A percentile compares a stretch with the other conserved stretches of the same genome.
phyloP scores from a whole-genome alignment of 345 rosid species.

The Erodium maritimum region DNA sequence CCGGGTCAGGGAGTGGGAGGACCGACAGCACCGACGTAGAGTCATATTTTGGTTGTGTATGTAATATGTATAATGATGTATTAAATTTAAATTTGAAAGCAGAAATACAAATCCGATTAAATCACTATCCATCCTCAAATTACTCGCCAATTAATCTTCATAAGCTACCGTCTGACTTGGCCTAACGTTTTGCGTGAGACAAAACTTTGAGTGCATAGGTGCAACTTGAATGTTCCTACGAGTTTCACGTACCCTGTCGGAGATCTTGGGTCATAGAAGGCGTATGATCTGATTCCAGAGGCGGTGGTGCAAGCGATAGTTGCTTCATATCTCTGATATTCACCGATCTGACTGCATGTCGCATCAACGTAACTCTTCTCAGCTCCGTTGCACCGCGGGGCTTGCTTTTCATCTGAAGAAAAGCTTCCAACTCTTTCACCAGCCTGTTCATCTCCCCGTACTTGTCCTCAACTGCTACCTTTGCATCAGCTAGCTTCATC shows the following conservation, averaged over 20 bases:
- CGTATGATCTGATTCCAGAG: slow-evolving; percentile 21
- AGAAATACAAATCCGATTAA: too few species aligned
- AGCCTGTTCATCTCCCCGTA: slow-evolving; percentile 30
- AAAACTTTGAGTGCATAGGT: too few species aligned
- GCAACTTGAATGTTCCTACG: too few species aligned
- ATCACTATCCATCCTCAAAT: too few species aligned
- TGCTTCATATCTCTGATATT: slow-evolving; percentile 20
- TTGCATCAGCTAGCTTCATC: slow-evolving; percentile 26
- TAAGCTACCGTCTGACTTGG: too few species aligned
- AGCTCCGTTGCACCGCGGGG: slow-evolving; percentile 15
- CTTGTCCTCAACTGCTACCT: slow-evolving; percentile 31
- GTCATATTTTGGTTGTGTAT: too few species aligned
- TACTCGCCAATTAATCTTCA: too few species aligned
- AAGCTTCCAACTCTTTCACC: slow-evolving; percentile 25
- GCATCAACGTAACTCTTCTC: slow-evolving; percentile 24
- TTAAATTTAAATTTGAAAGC: too few species aligned
- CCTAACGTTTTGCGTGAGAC: too few species aligned
- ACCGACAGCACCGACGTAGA: too few species aligned
- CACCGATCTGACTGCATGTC: slow-evolving; percentile 20
- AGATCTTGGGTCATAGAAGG: slow-evolving; percentile 23
- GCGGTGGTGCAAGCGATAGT: slow-evolving; percentile 22
- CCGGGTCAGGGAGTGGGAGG: too few species aligned
- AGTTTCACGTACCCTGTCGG: slow-evolving; percentile 2
- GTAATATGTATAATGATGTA: too few species aligned
- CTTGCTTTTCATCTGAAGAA: slow-evolving; percentile 17